Base-by-base conservation (phyloP, 345 rosid genomes). In the Aquilaria yunnanensis region DNA sequence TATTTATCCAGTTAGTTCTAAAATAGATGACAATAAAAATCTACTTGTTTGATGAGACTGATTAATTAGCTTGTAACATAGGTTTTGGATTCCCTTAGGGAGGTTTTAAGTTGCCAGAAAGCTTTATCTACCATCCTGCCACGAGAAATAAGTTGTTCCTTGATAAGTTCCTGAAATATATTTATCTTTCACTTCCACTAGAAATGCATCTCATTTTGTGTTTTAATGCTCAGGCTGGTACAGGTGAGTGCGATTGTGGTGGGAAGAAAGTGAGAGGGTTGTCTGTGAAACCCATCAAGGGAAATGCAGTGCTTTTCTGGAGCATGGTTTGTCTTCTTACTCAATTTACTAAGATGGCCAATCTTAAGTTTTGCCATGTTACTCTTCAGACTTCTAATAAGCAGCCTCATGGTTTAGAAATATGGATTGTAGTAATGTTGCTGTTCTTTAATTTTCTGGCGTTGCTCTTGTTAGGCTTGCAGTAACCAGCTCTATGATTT, bases 261-360 rank as follows among this genome's bases (percentile, higher is more conserved):
- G 92, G 98, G 61, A 88, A 85, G 75, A 72, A 59, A 30, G 67
- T 78, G 74, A 80, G 83, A 72, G 97, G 97, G 41, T 12, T 93
- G 63, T 88, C 90, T n/a, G 96, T 93, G 60, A 84, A 93, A 74
- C 98, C 98, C n/a, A 47, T 51, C 23, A 80, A 85, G 80, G 98
- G 96, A 78, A 84, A 90, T 70, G 96, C 97, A 0, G 88, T 93
- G 60, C 96, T 93, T 62, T 88, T 93, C 76, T 93, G 98, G 98
- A 90, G 98, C 96, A 90, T 90, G 97, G 98, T 93, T 67, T 54
- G 90, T 84, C 67, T 79, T 37, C 72, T 60, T 30, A 9, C 49
- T 57, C 43, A 37, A 37, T 37, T 37, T 37, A 37, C 43, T 37
- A 9, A 4, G 5, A 37, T 37, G 43, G 43, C 43, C 43, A 37